A percentile compares a stretch with the other conserved stretches of the same genome.
These are phyloP conservation scores for Rhizophora mangle DNA, from an alignment of 345 rosid genomes.

Conservation along the genomic window DNA sequence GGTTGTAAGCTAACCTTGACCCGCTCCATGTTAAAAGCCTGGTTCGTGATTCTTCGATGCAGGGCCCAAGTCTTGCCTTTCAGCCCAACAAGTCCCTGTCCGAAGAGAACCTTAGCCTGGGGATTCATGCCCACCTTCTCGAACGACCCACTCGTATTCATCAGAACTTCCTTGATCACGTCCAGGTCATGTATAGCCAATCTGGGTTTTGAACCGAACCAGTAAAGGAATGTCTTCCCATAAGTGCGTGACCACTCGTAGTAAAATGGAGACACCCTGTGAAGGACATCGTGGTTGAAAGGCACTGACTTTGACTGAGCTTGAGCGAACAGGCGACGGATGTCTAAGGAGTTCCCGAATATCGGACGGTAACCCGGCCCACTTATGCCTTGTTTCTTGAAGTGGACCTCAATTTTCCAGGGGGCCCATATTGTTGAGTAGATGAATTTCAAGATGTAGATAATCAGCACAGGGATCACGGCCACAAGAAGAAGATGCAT, in stretches of 20 bases:
- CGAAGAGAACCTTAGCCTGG: conserved; percentile 52
- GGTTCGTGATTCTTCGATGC: conserved; percentile 61
- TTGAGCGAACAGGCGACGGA: conserved; percentile 34
- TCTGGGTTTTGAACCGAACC: conserved; percentile 76
- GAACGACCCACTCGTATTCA: conserved; percentile 40
- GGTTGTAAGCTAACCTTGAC: conserved; percentile 51
- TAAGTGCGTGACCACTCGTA: conserved; percentile 49
- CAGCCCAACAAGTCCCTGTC: conserved; percentile 66
- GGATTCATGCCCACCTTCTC: conserved; percentile 46
- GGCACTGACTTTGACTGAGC: conserved; percentile 45
- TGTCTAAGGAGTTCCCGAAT: conserved; percentile 60
- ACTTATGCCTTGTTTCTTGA: conserved; percentile 39
- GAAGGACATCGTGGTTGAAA: conserved; percentile 39
- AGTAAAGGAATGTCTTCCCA: conserved; percentile 63
- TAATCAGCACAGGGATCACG: conserved; percentile 14
- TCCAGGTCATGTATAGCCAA: conserved; percentile 58
- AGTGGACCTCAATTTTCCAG: conserved; percentile 50
- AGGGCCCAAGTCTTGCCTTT: conserved; percentile 61
- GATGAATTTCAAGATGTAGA: conserved; percentile 34
- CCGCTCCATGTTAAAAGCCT: conserved; percentile 59
- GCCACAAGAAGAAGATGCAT: conserved; percentile 18
- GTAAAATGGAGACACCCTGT: conserved; percentile 54
- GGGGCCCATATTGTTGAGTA: conserved; percentile 52
- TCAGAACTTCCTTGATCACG: conserved; percentile 55
- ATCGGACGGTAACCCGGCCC: conserved; percentile 64